Evolutionary conservation across 1,284 basidiomycete genomes (phyloP), one percentile per base, ranked within the genome.

Genomic region (Melampsora americana): DNA sequence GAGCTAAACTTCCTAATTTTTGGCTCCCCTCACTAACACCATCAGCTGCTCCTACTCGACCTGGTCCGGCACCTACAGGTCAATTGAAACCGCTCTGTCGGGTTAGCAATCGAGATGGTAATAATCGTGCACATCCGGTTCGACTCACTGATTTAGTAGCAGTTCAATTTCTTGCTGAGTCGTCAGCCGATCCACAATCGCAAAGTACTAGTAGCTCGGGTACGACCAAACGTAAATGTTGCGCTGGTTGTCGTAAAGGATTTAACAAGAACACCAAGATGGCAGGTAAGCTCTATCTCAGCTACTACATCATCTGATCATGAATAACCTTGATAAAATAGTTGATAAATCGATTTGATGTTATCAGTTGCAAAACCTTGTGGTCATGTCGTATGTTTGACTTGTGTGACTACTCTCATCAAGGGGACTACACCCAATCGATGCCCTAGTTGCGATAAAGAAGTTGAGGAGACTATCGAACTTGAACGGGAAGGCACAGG

Each of bases 21-120:
- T 73, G 71, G 71, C 71, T 73, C 6, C 71, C 71, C 20, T 73
- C 71, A 23, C 64, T 73, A 20, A 73, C 71, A 59, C 71, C 71
- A 16, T 66, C 62, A 12, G 71, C 71, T 44, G n/a, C 71, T 6
- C 62, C 71, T 23, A 60, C 62, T 28, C 64, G 62, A 5, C 16
- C 66, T 53, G 42, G 62, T 9, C n/a, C 62, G 23, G 50, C 59
- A 23, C 64, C 62, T 20, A 26, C 62, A 14, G 62, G 48, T 42
- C 71, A 73, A 66, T 46, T 73, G 44, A 62, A 61, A 44, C 62
- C 64, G 5, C 39, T 73, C 0, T 73, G 71, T 42, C 32, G 59
- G 20, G 64, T 73, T 20, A 66, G 71, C 60, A 66, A 73, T 65
- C 48, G 62, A 3, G 44, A 66, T 23, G 71, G 62, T 23, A 61